phyloP scores from a whole-genome alignment of 805 yeast genomes.

The Candida parachauliodes region DNA sequence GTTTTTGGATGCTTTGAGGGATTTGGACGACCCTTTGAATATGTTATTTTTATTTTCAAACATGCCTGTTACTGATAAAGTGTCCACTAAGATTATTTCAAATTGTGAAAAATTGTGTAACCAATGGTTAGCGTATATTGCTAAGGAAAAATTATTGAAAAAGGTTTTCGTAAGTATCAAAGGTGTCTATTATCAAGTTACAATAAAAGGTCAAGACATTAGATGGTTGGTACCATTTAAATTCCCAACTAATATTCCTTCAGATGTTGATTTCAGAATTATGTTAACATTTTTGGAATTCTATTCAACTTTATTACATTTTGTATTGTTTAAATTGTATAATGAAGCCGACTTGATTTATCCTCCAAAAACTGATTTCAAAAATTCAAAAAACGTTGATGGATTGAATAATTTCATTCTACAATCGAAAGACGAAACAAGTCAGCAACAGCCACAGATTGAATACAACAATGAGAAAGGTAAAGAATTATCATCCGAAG shows the following conservation, averaged over 20 bases:
- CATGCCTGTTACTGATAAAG: slow-evolving; percentile 88
- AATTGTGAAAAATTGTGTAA: slow-evolving; percentile 85
- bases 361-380: slow-evolving; percentile 80
- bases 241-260: slow-evolving; percentile 92
- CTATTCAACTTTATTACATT: slow-evolving; percentile 87
- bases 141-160: slow-evolving; percentile 74
- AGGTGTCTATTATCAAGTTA: slow-evolving; percentile 94
- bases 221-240: slow-evolving; percentile 97
- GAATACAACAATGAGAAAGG: slow-evolving; percentile 25
- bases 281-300: slow-evolving; percentile 96
- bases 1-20: slow-evolving; percentile 87
- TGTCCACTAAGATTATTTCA: slow-evolving; percentile 74
- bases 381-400: slow-evolving; percentile 79
- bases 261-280: slow-evolving; percentile 92
- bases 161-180: slow-evolving; percentile 95
- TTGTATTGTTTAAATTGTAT: slow-evolving; percentile 80
- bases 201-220: slow-evolving; percentile 83
- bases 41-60: slow-evolving; percentile 92
- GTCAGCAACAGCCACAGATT: slow-evolving; percentile 19
- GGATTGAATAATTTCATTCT: slow-evolving; percentile 83
- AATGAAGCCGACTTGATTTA: slow-evolving; percentile 81
- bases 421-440: slow-evolving; percentile 44
- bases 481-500: slow-evolving; percentile 36
- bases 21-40: slow-evolving; percentile 90
- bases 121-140: slow-evolving; percentile 93